Evolutionary conservation across 78 protist species (phyloP).

Genomic region (Dictyostelium firmibasis): DNA sequence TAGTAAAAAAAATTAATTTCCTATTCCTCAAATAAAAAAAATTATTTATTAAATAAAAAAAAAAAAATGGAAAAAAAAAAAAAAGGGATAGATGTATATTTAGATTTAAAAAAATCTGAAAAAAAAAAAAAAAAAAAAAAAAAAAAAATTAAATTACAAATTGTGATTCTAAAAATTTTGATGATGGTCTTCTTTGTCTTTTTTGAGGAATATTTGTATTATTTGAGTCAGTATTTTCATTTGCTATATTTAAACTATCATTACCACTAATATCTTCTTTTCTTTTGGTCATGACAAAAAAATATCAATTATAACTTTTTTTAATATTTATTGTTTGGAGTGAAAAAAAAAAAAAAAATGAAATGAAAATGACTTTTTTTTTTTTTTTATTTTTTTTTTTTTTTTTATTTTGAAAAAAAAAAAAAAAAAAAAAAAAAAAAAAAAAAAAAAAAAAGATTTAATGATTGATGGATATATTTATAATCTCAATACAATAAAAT

Average conservation of each 20-base stretch:
- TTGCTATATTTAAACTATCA: background rate
- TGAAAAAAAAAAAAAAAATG: background rate
- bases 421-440: too few relatives aligned
- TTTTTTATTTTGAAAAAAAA: too few relatives aligned
- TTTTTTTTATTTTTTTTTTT: too few relatives aligned
- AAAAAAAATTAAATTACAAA: background rate
- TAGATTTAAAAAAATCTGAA: too few relatives aligned
- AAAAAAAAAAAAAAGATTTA: too few relatives aligned
- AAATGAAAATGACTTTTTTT: background rate
- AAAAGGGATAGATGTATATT: too few relatives aligned
- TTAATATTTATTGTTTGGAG: background rate
- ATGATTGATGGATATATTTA: background rate
- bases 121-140: background rate
- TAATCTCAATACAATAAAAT: too few relatives aligned
- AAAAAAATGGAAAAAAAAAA: too few relatives aligned
- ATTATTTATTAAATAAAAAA: too few relatives aligned
- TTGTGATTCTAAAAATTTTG: background rate
- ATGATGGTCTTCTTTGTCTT: background rate
- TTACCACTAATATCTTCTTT: background rate
- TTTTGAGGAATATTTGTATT: background rate
- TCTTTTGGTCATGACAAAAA: background rate
- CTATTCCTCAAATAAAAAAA: too few relatives aligned
- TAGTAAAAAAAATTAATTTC: too few relatives aligned
- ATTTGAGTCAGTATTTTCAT: background rate
- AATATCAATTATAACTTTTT: background rate